Evolutionary conservation across 805 yeast genomes (phyloP), one percentile per base, ranked within the genome.

Genomic region (Candida yuanshanica): DNA sequence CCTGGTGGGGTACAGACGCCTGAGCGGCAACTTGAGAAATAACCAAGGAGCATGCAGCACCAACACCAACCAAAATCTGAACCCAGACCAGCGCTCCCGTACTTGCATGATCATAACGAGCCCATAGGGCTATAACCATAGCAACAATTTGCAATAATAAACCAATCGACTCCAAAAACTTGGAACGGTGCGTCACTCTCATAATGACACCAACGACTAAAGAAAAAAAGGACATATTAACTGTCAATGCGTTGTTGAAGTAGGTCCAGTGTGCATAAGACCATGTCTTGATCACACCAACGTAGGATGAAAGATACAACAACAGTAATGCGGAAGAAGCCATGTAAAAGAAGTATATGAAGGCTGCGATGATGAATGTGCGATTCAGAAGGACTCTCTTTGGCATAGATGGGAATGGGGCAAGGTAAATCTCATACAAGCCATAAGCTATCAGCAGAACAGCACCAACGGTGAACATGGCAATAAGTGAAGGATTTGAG

Each of bases 1-100:
- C 70, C 36, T 66, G 66, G 45, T 62, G 66, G 34, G 68, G 68
- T 22, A 69, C 71, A 16, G 70, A 62, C 3, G 69, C 70, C 48
- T 65, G 68, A 2, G 64, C 58, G 7, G 70, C 63, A 18, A 66
- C 60, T 38, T 55, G 57, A 7, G 68, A 52, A 33, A 65, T 66
- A 42, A 66, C 52, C 34, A 57, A 64, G 16, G 62, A 51, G 37
- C 59, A 59, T 27, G 70, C 66, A 47, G 69, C 73, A 26, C 68
- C 73, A 33, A 66, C 56, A 46, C 70, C 66, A 31, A 61, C 52
- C 38, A 67, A 50, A 25, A 67, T 53, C 45, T 63, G 67, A 36
- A 56, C 46, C 55, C 59, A 52, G n/a, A 63, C 61, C n/a, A 65
- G 47, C 4, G 61, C 50, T 12, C 33, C 50, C 9, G 49, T 46